Base-by-base conservation (phyloP, 257 asterid species). In the Agastache rugosa region DNA sequence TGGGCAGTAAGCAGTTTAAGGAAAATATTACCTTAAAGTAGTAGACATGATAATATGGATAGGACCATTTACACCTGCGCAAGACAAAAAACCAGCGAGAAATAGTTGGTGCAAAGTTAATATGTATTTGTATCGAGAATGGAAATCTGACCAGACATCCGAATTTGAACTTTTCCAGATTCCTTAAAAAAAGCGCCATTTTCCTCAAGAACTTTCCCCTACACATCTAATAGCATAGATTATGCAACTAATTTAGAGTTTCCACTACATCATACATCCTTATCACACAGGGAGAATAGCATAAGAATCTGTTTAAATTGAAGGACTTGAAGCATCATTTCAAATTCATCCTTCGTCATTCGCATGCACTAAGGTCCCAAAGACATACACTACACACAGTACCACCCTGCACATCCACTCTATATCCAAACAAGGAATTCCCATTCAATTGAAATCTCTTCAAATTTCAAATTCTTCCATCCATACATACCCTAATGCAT, bases 1-100 rank as follows among this genome's bases (percentile, higher is more conserved):
- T 41, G 61, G 17, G 35, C 16, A 42, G 14, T 23, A 55, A 55
- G 39, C 15, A 66, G n/a, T 3, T 34, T 15, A 22, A 14, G 15
- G 77, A 45, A 35, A 20, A 25, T 42, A 34, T 58, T 63, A 78
- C 82, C 90, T 81, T 71, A 83, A 72, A 34, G 76, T 62, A 59
- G 81, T 39, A 29, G 86, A 75, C 83, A 81, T 74, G 47, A 81
- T 76, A 56, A 83, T 78, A 68, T 78, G 86, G 71, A 77, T 67
- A 54, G 90, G 86, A 61, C 85, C 83, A 71, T 83, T 81, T 44
- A 85, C 84, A 79, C 87, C 86, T 83, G 85, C 80, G 62, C 16
- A 55, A 25, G 34, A 48, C 65, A 61, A 59, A 27, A 58, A 48
- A 48, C 41, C 44, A 67, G 60, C 47, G 73, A 65, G 27, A 75